Base-by-base conservation (phyloP, 2,329 filamentous ascomycete species). In the Elsinoe arachidis region DNA sequence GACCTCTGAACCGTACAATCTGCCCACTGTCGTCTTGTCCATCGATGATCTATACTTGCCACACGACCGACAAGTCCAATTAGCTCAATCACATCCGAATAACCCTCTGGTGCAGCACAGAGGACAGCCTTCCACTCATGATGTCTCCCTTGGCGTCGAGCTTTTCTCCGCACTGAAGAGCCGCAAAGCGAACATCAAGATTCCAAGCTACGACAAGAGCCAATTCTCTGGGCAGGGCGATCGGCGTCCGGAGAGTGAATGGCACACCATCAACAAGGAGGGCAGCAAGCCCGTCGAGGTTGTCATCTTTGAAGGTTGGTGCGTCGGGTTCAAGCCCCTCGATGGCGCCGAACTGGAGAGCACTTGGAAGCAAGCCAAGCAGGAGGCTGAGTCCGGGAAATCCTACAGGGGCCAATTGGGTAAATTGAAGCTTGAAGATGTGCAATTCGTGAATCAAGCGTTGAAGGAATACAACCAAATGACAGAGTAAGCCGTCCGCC, bases 31-130 rank as follows among this genome's bases (percentile, higher is more conserved):
- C 51, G 85, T 90, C 55, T 80, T 89, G 70, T 91, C 87, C 69
- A 86, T 96, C 62, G 91, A 96, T 70, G 90, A 96, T 73, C 84
- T 96, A 64, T 96, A 96, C 73, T 83, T 95, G 56, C 79, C 82
- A 12, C 88, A 88, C 68, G 74, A 76, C 19, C 79, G 85, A 62
- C 88, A 93, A 69, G 69, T 79, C 26, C 75, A 77, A 1, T 80
- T 95, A 19, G 84, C 87, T 23, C 71, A 78, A 44, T 72, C 79
- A 5, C 77, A 93, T 66, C 81, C 86, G 0, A 72, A 79, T 37
- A 96, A 96, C 66, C 80, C 81, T 17, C 79, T 96, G 2, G 77
- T 95, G 47, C 87, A 90, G 66, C 86, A 90, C 64, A 82, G 90
- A 46, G 91, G 90, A 15, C 86, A 95, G 68, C 90, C 90, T 5